Base-by-base conservation (phyloP, 75 land plant species). In the Selaginella tamariscina region DNA sequence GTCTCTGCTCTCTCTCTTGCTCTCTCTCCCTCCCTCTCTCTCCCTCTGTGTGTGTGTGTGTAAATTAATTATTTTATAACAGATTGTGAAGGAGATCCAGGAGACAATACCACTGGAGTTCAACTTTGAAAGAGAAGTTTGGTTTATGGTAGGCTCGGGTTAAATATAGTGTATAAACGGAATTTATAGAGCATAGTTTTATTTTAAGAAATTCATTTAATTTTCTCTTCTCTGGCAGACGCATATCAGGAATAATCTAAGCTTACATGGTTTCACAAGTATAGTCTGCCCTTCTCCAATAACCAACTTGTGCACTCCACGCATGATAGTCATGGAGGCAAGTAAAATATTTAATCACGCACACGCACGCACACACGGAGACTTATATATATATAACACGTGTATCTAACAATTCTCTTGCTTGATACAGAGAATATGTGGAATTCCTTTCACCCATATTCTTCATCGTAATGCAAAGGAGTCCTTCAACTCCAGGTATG, bases 81-180 rank as follows among this genome's bases (percentile, higher is more conserved):
- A 77, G 79, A 73, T 77, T 73, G 79, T 77, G 32, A 72, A 69
- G 32, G 79, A 77, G 64, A 77, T 77, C 27, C 79, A 73, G 30
- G 68, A 54, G 27, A 72, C 75, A 27, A 77, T 77, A 26, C 79
- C 79, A 15, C 64, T 77, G 71, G 79, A 77, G 60, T 77, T 77
- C 27, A 70, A 77, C 31, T 77, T 77, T 33, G 67, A 68, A 56
- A 75, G 79, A 44, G 79, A 77, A 68, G 71, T 77, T 29, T 68
- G 79, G 75, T 77, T 77, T 39, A 77, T 77, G 79, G 79, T 77
- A 69, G 27, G 30, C 24, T 68, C 0, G n/a, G n/a, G n/a, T n/a
- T n/a, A n/a, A n/a, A n/a, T n/a, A n/a, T n/a, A n/a, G n/a, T n/a
- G n/a, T n/a, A n/a, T n/a, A n/a, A n/a, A n/a, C n/a, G n/a, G n/a